Base-by-base conservation (phyloP, 1,284 basidiomycete genomes). In the Cutaneotrichosporon cutaneum region DNA sequence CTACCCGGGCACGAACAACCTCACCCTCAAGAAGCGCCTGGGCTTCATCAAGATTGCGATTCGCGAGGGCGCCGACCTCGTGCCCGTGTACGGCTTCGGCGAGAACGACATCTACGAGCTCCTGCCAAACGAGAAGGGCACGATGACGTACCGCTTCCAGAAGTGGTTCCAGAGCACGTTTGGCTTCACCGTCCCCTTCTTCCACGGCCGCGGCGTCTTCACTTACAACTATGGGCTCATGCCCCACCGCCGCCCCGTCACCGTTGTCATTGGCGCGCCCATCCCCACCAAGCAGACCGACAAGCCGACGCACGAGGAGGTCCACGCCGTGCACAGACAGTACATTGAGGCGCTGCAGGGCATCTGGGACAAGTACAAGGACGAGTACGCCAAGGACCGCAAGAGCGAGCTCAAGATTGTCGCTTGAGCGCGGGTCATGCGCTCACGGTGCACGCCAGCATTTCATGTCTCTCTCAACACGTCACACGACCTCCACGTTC, bases 51-150 rank as follows among this genome's bases (percentile, higher is more conserved):
- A 98, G 80, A 81, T 99, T 62, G 96, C 95, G 1, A 94, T 99
- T 59, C 88, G 90, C 61, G 88, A 94, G 74, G 95, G 95, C 54
- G 94, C 94, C 51, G 90, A 93, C 72, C 83, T 97, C 11, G 94
- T 97, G 0, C 94, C 94, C 0, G 92, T 95, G 1, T 96, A 96
- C 74, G 94, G 92, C 1, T 99, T 99, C 71, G 95, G 95, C 22
- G 95, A 99, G 82, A 99, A 99, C 77, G 95, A 99, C 76, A 95
- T 99, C 58, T 99, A 92, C 72, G 85, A 94, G 67, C 95, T 98
- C 82, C 89, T 98, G 39, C 36, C 92, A 1, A 99, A 97, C 75
- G 87, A 93, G 70, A 89, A 88, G 70, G 94, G 94, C 0, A 96
- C 94, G 0, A 87, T 86, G 21, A 81, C 97, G 35, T 90, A 93